Base-by-base conservation (phyloP, 2,329 filamentous ascomycete genomes). In the Beauveria asiatica region DNA sequence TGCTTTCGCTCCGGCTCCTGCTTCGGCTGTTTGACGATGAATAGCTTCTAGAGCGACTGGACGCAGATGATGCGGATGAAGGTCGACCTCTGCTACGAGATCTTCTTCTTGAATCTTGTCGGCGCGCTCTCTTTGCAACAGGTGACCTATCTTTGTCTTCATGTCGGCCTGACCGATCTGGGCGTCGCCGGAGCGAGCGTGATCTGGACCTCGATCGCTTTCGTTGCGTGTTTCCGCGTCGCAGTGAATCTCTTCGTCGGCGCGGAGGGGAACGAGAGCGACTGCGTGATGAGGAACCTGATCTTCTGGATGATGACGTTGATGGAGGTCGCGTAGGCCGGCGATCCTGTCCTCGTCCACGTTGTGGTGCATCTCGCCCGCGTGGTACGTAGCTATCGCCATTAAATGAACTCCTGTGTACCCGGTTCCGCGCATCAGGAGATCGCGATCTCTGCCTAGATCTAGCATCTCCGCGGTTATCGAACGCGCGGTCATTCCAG, bases 361-460 rank as follows among this genome's bases (percentile, higher is more conserved):
- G 70, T 25, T 69, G 70, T 25, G 70, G 69, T 8, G 70, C 70
- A n/a, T 73, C 73, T 50, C 76, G 76, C 53, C 75, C 76, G 63
- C 77, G 73, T 2, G 82, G 82, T 41, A 82, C 75, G 62, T 85
- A 82, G 62, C 78, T 78, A 63, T 85, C 81, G 52, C 81, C 76
- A 11, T 73, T 74, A 53, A 75, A 78, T 11, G 73, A 70, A 19
- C 79, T 75, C 63, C 78, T 71, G 19, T 74, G 68, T 50, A 76
- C 76, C 33, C 76, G 74, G 39, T 72, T 71, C 58, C 77, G 74
- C 8, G 75, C 72, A 6, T 75, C 74, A 9, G 80, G 80, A 1
- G 82, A 81, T 5, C 75, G 73, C 2, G 80, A 81, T 59, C 80
- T 74, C 33, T 74, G 74, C 10, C 74, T 70, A 23, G 74, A 73